A percentile compares a stretch with the other conserved stretches of the same genome.
Conservation (phyloP, 257 asterid species). For the Sherardia arvensis region DNA sequence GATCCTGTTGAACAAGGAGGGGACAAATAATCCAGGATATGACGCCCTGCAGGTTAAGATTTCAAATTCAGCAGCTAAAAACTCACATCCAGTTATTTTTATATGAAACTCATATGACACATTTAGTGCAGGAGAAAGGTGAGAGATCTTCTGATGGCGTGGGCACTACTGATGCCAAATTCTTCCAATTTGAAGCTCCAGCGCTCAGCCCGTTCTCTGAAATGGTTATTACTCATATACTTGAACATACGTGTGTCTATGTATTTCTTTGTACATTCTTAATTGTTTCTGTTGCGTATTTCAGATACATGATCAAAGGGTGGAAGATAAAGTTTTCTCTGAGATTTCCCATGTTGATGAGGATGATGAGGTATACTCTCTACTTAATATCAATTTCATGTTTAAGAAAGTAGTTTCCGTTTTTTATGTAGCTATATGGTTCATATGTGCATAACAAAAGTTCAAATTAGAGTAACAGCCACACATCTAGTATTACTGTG, state of each 20-base stretch:
- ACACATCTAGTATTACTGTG: not conserved
- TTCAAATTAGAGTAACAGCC: not conserved
- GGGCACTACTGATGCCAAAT: conserved; percentile 21
- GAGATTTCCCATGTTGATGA: conserved; percentile 43
- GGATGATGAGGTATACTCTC: conserved; percentile 32
- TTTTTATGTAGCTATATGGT: not conserved
- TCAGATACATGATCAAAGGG: conserved; percentile 33
- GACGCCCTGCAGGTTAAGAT: conserved; percentile 16
- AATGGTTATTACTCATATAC: conserved; percentile 29
- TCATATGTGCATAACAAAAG: not conserved
- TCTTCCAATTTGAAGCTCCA: conserved; percentile 60
- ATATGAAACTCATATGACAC: conserved; percentile 9
- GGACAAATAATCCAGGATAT: conserved; percentile 16
- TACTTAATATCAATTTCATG: not conserved
- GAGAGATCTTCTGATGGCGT: conserved; percentile 18
- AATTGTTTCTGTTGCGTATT: conserved; percentile 16
- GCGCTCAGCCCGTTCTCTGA: conserved; percentile 41
- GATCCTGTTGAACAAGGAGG: conserved; percentile 18
- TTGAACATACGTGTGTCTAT: conserved; percentile 4
- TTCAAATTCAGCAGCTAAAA: not conserved
- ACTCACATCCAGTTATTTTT: conserved; percentile 6
- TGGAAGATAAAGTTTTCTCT: conserved; percentile 26
- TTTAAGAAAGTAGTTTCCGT: not conserved
- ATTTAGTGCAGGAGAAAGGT: conserved; percentile 36
- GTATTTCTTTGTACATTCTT: conserved; percentile 11